Evolutionary conservation across 164 flowering plant species (phyloP).

Genomic region (Vitis rotundifolia): DNA sequence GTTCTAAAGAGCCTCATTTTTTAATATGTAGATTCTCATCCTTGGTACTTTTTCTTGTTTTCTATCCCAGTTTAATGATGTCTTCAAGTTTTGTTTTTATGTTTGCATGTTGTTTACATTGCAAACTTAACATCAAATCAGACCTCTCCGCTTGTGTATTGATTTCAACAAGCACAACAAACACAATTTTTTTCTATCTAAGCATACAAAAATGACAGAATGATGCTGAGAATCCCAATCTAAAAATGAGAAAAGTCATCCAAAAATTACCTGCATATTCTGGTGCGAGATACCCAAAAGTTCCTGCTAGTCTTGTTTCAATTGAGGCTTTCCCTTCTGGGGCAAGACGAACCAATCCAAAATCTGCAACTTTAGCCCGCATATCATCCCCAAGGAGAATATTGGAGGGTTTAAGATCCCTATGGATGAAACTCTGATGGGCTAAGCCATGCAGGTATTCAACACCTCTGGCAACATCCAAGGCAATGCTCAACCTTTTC

Average conservation of each 20-base stretch:
- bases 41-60: not conserved
- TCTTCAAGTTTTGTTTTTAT: not conserved
- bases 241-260: not conserved
- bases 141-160: not conserved
- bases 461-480: conserved; percentile 96
- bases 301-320: conserved; percentile 86
- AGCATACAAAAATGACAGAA: not conserved
- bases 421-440: conserved; percentile 80
- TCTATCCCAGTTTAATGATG: not conserved
- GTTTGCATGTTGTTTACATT: not conserved
- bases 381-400: conserved; percentile 93
- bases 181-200: not conserved
- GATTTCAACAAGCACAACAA: not conserved
- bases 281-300: conserved; percentile 95
- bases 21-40: no score
- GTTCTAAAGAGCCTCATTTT: no score
- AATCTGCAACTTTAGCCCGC: conserved; percentile 95
- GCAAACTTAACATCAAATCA: not conserved
- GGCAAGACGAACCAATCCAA: conserved; percentile 92
- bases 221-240: not conserved
- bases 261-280: conserved; percentile 84
- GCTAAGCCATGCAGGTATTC: conserved; percentile 90
- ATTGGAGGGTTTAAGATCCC: conserved; percentile 95
- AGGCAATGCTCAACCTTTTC: conserved; percentile 66
- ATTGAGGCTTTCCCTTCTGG: conserved; percentile 83